A percentile compares a stretch with the other conserved stretches of the same genome.
These are phyloP conservation scores for Austropuccinia psidii DNA, from an alignment of 1,284 basidiomycete species.

Conservation along the genomic window DNA sequence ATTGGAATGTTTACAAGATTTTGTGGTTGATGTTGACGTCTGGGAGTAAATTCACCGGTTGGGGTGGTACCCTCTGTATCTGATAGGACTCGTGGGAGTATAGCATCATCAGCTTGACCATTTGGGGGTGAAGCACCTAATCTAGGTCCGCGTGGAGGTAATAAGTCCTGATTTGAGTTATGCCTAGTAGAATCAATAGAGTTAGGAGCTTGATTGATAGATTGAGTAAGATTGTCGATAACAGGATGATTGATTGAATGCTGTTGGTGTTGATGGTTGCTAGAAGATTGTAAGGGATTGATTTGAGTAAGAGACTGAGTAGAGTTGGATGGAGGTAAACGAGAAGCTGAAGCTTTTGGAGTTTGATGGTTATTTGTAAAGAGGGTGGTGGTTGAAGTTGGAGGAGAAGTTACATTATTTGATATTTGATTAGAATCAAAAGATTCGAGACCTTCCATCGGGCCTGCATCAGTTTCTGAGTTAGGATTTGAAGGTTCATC, in stretches of 20 bases:
- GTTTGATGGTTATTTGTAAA: constrained; percentile 19
- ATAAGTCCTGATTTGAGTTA: neutral
- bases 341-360: constrained; percentile 35
- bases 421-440: neutral
- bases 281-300: neutral
- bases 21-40: neutral
- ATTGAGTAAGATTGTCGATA: neutral
- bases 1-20: neutral
- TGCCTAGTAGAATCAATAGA: neutral
- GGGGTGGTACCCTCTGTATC: neutral
- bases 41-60: neutral
- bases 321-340: constrained; percentile 10
- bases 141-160: neutral
- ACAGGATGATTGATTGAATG: neutral
- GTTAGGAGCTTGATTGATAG: neutral
- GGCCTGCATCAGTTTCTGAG: neutral
- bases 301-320: neutral
- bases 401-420: neutral
- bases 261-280: neutral
- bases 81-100: constrained; percentile 4
- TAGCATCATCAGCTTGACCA: neutral
- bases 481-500: constrained; percentile 15
- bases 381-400: neutral
- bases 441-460: constrained; percentile 32
- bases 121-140: neutral